Evolutionary conservation across 2,329 filamentous ascomycete genomes (phyloP).

Genomic region (Curvularia spicifera): DNA sequence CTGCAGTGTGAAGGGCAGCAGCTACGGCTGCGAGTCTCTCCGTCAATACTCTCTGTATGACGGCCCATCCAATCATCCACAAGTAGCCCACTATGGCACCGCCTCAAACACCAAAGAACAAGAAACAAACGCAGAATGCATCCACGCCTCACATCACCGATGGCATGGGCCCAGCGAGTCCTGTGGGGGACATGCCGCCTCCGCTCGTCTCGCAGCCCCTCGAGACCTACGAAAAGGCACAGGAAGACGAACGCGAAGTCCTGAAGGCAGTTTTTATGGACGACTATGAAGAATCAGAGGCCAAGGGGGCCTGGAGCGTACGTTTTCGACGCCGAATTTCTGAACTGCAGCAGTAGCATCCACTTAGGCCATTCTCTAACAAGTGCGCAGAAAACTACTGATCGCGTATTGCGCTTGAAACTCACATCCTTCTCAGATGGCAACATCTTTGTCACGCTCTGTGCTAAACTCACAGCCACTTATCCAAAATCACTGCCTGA

Average conservation of each 20-base stretch:
- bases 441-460: conserved; percentile 73
- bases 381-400: conserved; percentile 69
- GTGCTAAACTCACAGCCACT: conserved; percentile 82
- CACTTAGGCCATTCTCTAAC: background rate
- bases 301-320: conserved; percentile 84
- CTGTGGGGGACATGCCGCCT: conserved; percentile 39
- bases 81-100: conserved; percentile 55
- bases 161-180: conserved; percentile 30
- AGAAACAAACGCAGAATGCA: conserved; percentile 43
- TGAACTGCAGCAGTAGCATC: background rate
- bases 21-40: conserved; percentile 56
- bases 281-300: conserved; percentile 78
- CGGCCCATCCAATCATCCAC: conserved; percentile 43
- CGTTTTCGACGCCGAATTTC: conserved; percentile 28
- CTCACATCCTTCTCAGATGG: conserved; percentile 76
- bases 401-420: conserved; percentile 81
- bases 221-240: conserved; percentile 77
- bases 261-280: conserved; percentile 88
- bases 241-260: conserved; percentile 85
- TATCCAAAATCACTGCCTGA: conserved; percentile 86
- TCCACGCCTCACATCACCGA: conserved; percentile 37
- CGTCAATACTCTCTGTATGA: conserved; percentile 38
- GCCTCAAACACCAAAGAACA: conserved; percentile 53
- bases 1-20: conserved; percentile 53
- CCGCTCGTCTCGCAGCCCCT: conserved; percentile 50